phyloP scores from a whole-genome alignment of 2,329 filamentous ascomycete species.

The Colletotrichum zoysiae region DNA sequence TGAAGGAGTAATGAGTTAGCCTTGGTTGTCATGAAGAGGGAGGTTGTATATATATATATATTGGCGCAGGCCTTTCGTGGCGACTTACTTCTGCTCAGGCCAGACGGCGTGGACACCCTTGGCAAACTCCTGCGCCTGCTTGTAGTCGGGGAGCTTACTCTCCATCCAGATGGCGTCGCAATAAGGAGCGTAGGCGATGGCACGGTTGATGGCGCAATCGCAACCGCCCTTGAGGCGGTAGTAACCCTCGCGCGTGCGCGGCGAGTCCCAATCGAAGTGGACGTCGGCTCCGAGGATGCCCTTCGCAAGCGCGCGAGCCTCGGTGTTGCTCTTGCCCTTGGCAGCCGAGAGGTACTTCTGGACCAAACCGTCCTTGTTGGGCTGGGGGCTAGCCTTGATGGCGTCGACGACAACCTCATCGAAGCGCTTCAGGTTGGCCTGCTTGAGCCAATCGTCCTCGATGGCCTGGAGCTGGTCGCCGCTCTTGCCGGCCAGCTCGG shows the following conservation, averaged over 20 bases:
- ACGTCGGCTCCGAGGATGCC: slow-evolving; percentile 83
- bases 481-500: slow-evolving; percentile 83
- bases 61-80: background rate
- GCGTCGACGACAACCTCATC: slow-evolving; percentile 88
- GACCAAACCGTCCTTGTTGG: slow-evolving; percentile 77
- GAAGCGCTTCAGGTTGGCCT: slow-evolving; percentile 89
- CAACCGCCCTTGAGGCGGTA: slow-evolving; percentile 94
- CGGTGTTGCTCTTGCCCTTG: slow-evolving; percentile 87
- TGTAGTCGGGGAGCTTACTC: slow-evolving; percentile 92
- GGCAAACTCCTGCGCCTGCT: slow-evolving; percentile 93
- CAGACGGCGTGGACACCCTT: slow-evolving; percentile 92
- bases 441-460: slow-evolving; percentile 86
- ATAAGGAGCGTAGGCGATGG: slow-evolving; percentile 91
- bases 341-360: slow-evolving; percentile 74
- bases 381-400: slow-evolving; percentile 76
- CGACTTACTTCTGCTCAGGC: slow-evolving; percentile 91
- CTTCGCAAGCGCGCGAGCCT: slow-evolving; percentile 84
- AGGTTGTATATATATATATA: too few species aligned
- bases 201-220: slow-evolving; percentile 90
- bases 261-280: slow-evolving; percentile 95
- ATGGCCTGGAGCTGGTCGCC: slow-evolving; percentile 88
- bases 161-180: slow-evolving; percentile 99
- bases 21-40: background rate
- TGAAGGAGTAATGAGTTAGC: slow-evolving; percentile 50
- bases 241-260: slow-evolving; percentile 93